These are phyloP conservation scores for Alternaria sp. DNA, from an alignment of 2,329 filamentous ascomycete genomes.

Conservation along the genomic window DNA sequence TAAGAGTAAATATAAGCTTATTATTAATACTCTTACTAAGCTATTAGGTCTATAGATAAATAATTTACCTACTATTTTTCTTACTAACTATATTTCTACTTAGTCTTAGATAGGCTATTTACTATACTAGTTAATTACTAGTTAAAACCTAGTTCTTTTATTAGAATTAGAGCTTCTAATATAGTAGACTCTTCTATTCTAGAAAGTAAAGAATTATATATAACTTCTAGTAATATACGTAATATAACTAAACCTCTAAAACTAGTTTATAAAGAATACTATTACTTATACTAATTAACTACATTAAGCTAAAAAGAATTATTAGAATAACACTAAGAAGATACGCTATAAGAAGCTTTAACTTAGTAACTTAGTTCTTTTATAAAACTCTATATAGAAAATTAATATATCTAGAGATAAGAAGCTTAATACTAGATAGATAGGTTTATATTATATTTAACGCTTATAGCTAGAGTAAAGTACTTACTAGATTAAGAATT, in stretches of 20 bases:
- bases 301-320: no score
- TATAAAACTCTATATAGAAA: no score
- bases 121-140: neutral
- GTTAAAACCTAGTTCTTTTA: neutral
- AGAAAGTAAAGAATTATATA: neutral
- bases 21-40: neutral
- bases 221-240: no score
- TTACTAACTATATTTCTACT: neutral
- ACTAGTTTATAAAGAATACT: no score
- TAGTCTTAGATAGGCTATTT: neutral
- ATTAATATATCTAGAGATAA: no score
- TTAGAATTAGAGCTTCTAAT: neutral
- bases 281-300: no score
- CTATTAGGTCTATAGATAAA: neutral
- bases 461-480: neutral
- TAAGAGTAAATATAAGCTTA: neutral
- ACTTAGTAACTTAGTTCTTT: no score
- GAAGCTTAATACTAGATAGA: no score
- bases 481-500: neutral
- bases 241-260: no score
- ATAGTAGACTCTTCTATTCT: neutral
- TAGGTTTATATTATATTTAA: no score
- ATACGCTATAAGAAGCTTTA: no score
- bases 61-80: neutral
- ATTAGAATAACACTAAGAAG: no score